Evolutionary conservation across 176 grass and related monocot species (phyloP).

Genomic region (Carex pumila): DNA sequence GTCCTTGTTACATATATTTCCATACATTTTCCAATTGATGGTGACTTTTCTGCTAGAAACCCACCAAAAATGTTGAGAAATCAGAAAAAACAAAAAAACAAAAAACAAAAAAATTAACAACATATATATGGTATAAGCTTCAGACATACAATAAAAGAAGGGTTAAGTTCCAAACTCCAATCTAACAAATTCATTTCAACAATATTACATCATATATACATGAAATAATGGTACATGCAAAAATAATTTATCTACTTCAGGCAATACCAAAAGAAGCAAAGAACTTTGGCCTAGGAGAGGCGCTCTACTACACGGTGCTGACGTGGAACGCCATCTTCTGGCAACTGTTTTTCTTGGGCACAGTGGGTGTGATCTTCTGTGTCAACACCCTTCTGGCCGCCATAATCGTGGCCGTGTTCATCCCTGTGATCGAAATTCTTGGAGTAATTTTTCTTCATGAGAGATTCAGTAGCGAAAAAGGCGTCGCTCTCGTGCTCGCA

Average conservation of each 20-base stretch:
- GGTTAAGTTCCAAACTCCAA: not conserved
- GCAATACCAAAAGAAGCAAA: conserved; percentile 44
- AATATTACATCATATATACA: not conserved
- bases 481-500: conserved; percentile 52
- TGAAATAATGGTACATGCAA: not conserved
- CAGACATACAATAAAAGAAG: not conserved
- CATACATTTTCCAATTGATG: too few relatives aligned
- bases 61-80: not conserved
- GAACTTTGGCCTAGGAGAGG: conserved; percentile 34
- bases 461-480: conserved; percentile 77
- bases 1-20: not conserved
- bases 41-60: not conserved
- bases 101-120: not conserved
- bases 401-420: conserved; percentile 64
- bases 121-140: not conserved
- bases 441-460: conserved; percentile 59
- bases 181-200: not conserved
- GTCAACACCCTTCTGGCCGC: conserved; percentile 64
- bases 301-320: conserved; percentile 42
- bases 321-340: conserved; percentile 31
- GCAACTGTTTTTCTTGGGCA: conserved; percentile 31
- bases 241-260: conserved; percentile 16
- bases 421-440: conserved; percentile 57
- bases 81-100: too few relatives aligned
- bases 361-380: conserved; percentile 31